Evolutionary conservation across 2,329 filamentous ascomycete species (phyloP), one percentile per base, ranked within the genome.

Genomic region (Apiospora koreana): DNA sequence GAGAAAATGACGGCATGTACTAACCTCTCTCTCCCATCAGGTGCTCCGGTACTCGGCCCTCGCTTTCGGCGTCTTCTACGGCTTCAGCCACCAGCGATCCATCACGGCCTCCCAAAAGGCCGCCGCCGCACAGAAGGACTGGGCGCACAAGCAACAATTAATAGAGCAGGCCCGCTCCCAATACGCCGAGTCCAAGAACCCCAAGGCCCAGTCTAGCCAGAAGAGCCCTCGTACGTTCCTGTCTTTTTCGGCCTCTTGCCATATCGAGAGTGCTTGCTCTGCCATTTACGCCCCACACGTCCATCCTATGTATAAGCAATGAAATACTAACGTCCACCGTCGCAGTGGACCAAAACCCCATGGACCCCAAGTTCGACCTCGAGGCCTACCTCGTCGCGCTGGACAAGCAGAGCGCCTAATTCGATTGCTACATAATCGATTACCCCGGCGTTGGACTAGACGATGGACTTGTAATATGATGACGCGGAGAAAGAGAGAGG

Each of bases 11-110:
- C 18, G 9, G 54, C 25, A 50, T 18, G 43, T 35, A 21, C 38
- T 69, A 70, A 76, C 64, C 74, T 45, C 21, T 73, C 71, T 35
- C 73, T 71, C 58, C 69, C 16, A 77, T 68, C 83, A 99, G 96
- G 95, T 99, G 83, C 90, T 98, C 83, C 95, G 96, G 85, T 99
- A 95, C 89, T 95, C 94, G 80, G 95, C 95, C 81, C 93, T 99
- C 76, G 93, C 91, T 80, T 87, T 94, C 79, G 96, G 96, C 82
- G 86, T 98, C 81, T 92, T 97, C 86, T 99, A 99, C 87, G 96
- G 96, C 83, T 91, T 97, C 87, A 93, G 92, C 84, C 95, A 97
- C 87, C 96, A 99, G 87, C 88, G 92, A 80, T 89, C 90, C 73
- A 92, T 99, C 83, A 91, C 86, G 76, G 83, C 93, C 70, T 83